phyloP scores from a whole-genome alignment of 192 early-diverging fungal species.

The Coemansia sp. region DNA sequence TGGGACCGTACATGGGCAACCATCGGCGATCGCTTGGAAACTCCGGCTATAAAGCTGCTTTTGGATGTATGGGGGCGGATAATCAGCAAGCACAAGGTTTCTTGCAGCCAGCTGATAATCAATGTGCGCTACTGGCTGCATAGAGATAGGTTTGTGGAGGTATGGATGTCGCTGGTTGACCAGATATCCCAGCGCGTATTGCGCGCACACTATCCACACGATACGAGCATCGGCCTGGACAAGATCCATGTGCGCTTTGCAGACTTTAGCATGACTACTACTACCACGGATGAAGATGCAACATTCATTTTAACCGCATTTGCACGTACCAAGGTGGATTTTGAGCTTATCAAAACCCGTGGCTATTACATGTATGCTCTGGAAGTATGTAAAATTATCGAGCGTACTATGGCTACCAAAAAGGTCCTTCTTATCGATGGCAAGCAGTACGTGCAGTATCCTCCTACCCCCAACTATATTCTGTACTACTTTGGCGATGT shows the following conservation, averaged over 20 bases:
- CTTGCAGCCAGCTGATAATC: constrained; percentile 7
- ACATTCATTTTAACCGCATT: constrained; percentile 13
- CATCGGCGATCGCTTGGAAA: constrained; percentile 46
- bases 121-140: constrained; percentile 41
- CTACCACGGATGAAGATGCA: constrained; percentile 13
- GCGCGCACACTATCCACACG: constrained; percentile 26
- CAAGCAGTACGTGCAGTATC: constrained; percentile 22
- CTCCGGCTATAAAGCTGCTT: constrained; percentile 33
- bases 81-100: constrained; percentile 6
- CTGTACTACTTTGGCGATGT: constrained; percentile 27
- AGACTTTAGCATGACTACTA: constrained; percentile 27
- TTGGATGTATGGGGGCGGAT: constrained; percentile 41
- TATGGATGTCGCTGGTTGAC: constrained; percentile 29
- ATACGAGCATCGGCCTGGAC: constrained; percentile 7
- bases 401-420: constrained; percentile 17
- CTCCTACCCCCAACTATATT: constrained; percentile 40
- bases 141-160: constrained; percentile 26
- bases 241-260: constrained; percentile 19
- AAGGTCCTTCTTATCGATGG: constrained; percentile 21
- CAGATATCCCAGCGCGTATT: constrained; percentile 26
- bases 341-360: constrained; percentile 11
- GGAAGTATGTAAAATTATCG: constrained; percentile 22
- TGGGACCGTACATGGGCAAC: constrained; percentile 50
- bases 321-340: constrained; percentile 15
- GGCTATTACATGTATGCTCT: constrained; percentile 25